Evolutionary conservation across 139 green algal genomes (phyloP), one percentile per base, ranked within the genome.

Genomic region (Chlamydomonas sphaeroides): DNA sequence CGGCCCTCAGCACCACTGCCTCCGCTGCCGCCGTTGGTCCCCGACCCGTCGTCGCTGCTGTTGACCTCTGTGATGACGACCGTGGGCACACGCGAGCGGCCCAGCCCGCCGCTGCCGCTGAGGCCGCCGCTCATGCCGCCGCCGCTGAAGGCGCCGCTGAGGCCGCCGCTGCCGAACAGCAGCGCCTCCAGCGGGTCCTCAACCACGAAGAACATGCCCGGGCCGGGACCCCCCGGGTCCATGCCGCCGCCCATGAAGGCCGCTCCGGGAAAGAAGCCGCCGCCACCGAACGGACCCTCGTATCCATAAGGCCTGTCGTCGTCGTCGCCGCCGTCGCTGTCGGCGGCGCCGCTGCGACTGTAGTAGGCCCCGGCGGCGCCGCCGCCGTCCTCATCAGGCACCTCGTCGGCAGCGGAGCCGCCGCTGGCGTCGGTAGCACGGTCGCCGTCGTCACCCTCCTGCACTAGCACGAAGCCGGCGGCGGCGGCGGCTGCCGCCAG

Each of bases 131-230:
- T 39, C 51, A 15, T 23, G 59, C 59, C 59, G 53, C 53, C 59
- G 33, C 59, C 45, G 42, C 48, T 63, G 39, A 38, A 30, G 36
- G 35, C 56, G n/a, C 51, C 53, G 51, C 53, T 38, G 70, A 51
- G 17, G 35, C 15, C 70, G 33, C 33, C n/a, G 70, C 70, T 78
- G 2, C 35, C 28, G 25, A 62, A 51, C 33, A 78, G 51, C 35
- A 78, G 33, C 36, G 53, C 51, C 21, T 78, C 71, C 18, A 67
- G 35, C 51, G 71, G 71, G 14, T 78, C 71, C 51, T 78, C 71
- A 23, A 78, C 35, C 51, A 67, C 51, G 23, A 78, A 78, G 14
- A 78, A 20, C 49, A 78, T 3, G 35, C 71, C 71, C 41, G 21
- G 36, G n/a, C 42, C 53, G n/a, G n/a, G 32, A 20, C 70, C n/a